phyloP scores from a whole-genome alignment of 179 eudicot species.

The Nepenthes alata region DNA sequence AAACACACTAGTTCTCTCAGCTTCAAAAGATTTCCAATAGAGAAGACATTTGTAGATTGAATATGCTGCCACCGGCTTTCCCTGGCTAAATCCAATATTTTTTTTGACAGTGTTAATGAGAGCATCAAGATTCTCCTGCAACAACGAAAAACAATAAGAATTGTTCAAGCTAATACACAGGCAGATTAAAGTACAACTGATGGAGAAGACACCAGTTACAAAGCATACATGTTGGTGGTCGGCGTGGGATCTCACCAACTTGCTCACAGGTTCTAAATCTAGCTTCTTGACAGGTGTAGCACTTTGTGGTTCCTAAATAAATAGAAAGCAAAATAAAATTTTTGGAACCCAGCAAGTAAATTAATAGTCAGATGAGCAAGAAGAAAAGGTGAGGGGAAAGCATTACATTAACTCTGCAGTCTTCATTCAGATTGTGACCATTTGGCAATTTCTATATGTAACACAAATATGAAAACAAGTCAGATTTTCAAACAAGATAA shows the following conservation, averaged over 20 bases:
- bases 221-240: slow-evolving; percentile 56
- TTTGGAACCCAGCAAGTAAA: neutral
- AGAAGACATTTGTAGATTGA: slow-evolving; percentile 68
- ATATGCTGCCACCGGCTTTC: slow-evolving; percentile 68
- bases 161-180: slow-evolving; percentile 1
- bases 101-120: slow-evolving; percentile 47
- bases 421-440: slow-evolving; percentile 50
- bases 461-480: neutral
- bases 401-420: slow-evolving; percentile 26
- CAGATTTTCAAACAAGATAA: neutral
- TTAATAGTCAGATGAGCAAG: neutral
- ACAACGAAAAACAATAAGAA: slow-evolving; percentile 4
- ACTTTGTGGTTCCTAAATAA: slow-evolving; percentile 34
- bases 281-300: slow-evolving; percentile 35
- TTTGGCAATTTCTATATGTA: slow-evolving; percentile 50
- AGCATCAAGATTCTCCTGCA: slow-evolving; percentile 65
- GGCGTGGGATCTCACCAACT: slow-evolving; percentile 34
- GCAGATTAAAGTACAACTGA: neutral
- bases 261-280: slow-evolving; percentile 53
- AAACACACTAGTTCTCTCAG: slow-evolving; percentile 69
- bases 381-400: neutral
- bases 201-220: neutral
- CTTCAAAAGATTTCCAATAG: slow-evolving; percentile 81
- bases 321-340: neutral
- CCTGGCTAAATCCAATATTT: slow-evolving; percentile 61